Percentiles rank a stretch among this genome's conserved stretches.
These are phyloP conservation scores for Apiospora malaysiana DNA, from an alignment of 2,329 filamentous ascomycete species.

Conservation along the genomic window DNA sequence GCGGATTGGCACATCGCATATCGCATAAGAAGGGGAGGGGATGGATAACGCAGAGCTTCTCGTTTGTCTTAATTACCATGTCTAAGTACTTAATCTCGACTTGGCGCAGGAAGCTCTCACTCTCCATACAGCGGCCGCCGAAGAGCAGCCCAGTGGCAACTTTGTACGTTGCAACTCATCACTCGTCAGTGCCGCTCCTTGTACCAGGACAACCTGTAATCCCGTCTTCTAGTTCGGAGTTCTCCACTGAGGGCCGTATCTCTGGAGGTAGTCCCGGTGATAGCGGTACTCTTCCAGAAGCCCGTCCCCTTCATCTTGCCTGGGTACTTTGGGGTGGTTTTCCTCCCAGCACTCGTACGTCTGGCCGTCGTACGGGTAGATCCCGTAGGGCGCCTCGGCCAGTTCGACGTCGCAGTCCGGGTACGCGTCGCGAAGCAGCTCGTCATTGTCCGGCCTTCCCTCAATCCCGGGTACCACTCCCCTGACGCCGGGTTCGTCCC, in stretches of 20 bases:
- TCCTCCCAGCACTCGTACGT: background rate
- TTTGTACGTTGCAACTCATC: no score
- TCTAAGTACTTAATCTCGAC: no score
- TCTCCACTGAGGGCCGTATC: constrained; percentile 24
- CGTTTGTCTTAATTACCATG: no score
- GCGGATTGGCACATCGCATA: no score
- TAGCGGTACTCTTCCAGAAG: constrained; percentile 1
- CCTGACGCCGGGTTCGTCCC: background rate
- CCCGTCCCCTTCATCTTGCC: constrained; percentile 24
- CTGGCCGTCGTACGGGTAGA: background rate
- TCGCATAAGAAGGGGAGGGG: no score
- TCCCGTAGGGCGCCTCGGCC: constrained; percentile 7
- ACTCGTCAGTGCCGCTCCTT: no score
- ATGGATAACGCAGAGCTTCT: no score
- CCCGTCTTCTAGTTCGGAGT: background rate
- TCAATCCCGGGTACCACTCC: background rate
- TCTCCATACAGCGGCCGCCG: no score
- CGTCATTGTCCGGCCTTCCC: constrained; percentile 18
- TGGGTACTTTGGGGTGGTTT: background rate
- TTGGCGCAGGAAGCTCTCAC: no score
- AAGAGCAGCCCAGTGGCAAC: no score
- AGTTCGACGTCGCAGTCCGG: constrained; percentile 22
- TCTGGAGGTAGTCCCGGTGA: constrained; percentile 22
- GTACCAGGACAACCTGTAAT: no score
- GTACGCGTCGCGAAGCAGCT: background rate